Percentiles rank a stretch among this genome's conserved stretches.
These are phyloP conservation scores for Candida succiphila DNA, from an alignment of 805 yeast genomes.

Conservation along the genomic window DNA sequence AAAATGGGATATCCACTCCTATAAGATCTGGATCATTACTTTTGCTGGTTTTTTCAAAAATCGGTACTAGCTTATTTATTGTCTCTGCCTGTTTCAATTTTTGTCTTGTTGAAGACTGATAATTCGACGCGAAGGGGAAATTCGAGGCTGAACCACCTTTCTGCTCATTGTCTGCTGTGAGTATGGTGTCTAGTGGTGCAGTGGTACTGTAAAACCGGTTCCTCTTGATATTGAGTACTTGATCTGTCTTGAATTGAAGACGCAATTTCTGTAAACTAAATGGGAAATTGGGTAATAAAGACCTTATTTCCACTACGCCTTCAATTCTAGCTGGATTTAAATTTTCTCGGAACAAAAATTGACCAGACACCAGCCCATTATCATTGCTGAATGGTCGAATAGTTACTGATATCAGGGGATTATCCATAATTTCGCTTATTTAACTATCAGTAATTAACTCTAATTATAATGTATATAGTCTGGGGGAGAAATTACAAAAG, in stretches of 20 bases:
- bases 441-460: background rate
- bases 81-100: too few relatives aligned
- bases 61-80: background rate
- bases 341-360: too few relatives aligned
- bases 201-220: background rate
- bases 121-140: too few relatives aligned
- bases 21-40: background rate
- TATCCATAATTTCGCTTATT: background rate
- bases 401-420: too few relatives aligned
- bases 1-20: constrained; percentile 1
- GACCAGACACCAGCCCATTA: too few relatives aligned
- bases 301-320: background rate
- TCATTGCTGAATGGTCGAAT: too few relatives aligned
- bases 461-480: background rate
- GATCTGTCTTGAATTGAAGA: constrained; percentile 1
- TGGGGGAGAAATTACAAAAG: too few relatives aligned
- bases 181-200: too few relatives aligned
- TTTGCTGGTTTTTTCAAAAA: too few relatives aligned
- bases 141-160: too few relatives aligned
- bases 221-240: background rate
- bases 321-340: background rate
- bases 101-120: too few relatives aligned
- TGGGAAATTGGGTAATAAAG: background rate
- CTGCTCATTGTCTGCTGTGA: too few relatives aligned
- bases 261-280: background rate